A percentile compares a stretch with the other conserved stretches of the same genome.
These are phyloP conservation scores for Suhomyces xylopsoci DNA, from an alignment of 805 yeast genomes.

Conservation along the genomic window DNA sequence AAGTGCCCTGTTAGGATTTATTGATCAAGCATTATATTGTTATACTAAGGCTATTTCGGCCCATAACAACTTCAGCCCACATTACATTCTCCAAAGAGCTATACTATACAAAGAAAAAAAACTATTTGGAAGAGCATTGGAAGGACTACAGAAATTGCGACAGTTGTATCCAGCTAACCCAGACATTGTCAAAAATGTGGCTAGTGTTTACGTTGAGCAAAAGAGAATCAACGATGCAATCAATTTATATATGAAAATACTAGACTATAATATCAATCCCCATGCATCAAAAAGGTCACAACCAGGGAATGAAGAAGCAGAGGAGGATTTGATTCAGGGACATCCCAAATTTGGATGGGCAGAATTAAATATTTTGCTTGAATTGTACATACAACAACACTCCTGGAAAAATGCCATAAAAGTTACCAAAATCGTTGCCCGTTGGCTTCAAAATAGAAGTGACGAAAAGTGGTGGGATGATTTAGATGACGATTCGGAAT, in stretches of 20 bases:
- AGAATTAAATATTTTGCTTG: constrained; percentile 78
- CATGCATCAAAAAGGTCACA: background rate
- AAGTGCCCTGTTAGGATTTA: constrained; percentile 62
- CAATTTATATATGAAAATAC: constrained; percentile 59
- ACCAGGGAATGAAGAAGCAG: background rate
- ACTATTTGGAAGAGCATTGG: constrained; percentile 68
- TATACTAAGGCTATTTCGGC: constrained; percentile 60
- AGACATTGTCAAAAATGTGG: constrained; percentile 55
- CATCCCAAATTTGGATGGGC: constrained; percentile 78
- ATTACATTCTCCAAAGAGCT: constrained; percentile 62
- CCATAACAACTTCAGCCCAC: constrained; percentile 44
- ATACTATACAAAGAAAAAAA: constrained; percentile 63
- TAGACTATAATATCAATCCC: constrained; percentile 54
- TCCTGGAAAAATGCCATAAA: constrained; percentile 63
- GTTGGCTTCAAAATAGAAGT: constrained; percentile 79
- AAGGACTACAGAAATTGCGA: constrained; percentile 62
- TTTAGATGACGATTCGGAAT: constrained; percentile 69
- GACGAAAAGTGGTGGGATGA: constrained; percentile 68
- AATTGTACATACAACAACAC: constrained; percentile 67
- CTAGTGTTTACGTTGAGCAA: constrained; percentile 52
- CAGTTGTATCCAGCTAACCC: constrained; percentile 55
- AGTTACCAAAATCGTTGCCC: constrained; percentile 63
- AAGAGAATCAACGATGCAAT: constrained; percentile 72
- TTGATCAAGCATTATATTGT: constrained; percentile 76
- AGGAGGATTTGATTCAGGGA: constrained; percentile 13